phyloP scores from a whole-genome alignment of 805 yeast genomes.

The Blastobotrys peoriensis region DNA sequence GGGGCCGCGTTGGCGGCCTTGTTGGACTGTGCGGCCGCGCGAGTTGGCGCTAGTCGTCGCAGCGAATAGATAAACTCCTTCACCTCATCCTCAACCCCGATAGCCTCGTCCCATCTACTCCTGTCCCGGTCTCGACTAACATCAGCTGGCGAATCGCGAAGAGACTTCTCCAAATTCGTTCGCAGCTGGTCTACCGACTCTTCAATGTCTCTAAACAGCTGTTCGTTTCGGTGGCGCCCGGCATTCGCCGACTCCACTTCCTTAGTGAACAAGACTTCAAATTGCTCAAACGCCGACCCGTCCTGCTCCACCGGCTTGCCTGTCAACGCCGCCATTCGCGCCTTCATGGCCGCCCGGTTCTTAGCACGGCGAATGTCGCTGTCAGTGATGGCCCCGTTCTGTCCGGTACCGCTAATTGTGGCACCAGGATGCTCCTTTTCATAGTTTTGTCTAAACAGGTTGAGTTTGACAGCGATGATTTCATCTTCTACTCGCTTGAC shows the following conservation, averaged over 20 bases:
- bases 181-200: slow-evolving; percentile 60
- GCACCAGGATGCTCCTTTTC: slow-evolving; percentile 62
- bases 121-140: slow-evolving; percentile 40
- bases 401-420: slow-evolving; percentile 75
- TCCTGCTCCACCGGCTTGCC: slow-evolving; percentile 53
- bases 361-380: slow-evolving; percentile 73
- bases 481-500: slow-evolving; percentile 62
- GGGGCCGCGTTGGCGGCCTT: slow-evolving; percentile 3
- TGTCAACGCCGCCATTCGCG: slow-evolving; percentile 89
- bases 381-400: slow-evolving; percentile 81
- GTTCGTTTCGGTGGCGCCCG: slow-evolving; percentile 51
- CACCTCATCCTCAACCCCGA: slow-evolving; percentile 68
- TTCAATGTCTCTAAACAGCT: slow-evolving; percentile 65
- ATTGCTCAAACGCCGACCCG: slow-evolving; percentile 41
- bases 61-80: slow-evolving; percentile 54
- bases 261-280: slow-evolving; percentile 37
- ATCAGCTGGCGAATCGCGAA: slow-evolving; percentile 35
- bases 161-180: slow-evolving; percentile 39
- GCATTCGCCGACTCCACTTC: slow-evolving; percentile 47
- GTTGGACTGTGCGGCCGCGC: slow-evolving; percentile 1
- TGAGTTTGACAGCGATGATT: slow-evolving; percentile 60
- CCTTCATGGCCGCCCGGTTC: slow-evolving; percentile 69
- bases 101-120: slow-evolving; percentile 75
- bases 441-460: slow-evolving; percentile 50
- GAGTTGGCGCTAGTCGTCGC: slow-evolving; percentile 13